Conservation (phyloP, 2,329 filamentous ascomycete genomes). For the Diaporthe ilicicola region DNA sequence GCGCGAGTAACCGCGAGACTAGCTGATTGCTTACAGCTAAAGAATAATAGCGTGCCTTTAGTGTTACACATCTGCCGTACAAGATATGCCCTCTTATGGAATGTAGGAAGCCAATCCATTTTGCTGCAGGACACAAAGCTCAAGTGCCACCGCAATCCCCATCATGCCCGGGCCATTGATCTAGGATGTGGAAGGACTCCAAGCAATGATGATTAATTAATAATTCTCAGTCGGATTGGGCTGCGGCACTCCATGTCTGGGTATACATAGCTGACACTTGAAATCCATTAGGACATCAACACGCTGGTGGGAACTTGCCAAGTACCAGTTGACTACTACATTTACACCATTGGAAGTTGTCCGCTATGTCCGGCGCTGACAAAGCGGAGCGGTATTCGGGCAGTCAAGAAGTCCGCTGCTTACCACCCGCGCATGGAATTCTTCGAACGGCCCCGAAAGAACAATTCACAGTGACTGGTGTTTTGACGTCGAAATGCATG, state of each 20-base stretch:
- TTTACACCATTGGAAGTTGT: not conserved
- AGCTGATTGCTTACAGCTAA: not conserved
- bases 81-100: not conserved
- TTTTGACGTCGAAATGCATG: too few species aligned
- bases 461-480: not conserved
- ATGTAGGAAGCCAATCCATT: too few species aligned
- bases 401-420: not conserved
- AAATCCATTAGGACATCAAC: not conserved
- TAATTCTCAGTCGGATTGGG: not conserved
- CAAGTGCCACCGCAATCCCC: too few species aligned
- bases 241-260: not conserved
- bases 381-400: conserved; percentile 3
- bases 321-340: too few species aligned
- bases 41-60: not conserved
- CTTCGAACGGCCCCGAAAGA: not conserved
- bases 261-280: not conserved
- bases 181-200: not conserved
- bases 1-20: not conserved
- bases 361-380: not conserved
- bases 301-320: too few species aligned
- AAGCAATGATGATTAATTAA: not conserved
- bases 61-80: not conserved
- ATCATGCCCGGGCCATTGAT: too few species aligned
- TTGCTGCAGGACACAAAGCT: too few species aligned
- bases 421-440: too few species aligned